A percentile compares a stretch with the other conserved stretches of the same genome.
phyloP scores from a whole-genome alignment of 2,329 filamentous ascomycete genomes.

The Blastomyces silverae region DNA sequence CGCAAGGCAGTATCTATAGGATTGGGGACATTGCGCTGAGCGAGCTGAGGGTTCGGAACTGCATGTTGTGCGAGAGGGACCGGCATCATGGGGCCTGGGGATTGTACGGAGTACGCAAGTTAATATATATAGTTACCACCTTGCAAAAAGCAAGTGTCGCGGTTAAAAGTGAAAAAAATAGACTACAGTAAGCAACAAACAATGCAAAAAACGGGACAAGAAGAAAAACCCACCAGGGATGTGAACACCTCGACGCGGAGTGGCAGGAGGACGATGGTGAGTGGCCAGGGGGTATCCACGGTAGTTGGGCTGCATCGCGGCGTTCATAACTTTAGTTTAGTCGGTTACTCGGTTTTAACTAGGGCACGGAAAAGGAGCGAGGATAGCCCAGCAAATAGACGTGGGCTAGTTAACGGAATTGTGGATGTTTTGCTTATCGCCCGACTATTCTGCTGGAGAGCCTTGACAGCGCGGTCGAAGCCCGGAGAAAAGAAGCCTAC shows the following conservation, averaged over 20 bases:
- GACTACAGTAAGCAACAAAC: neutral
- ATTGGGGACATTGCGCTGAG: conserved; percentile 34
- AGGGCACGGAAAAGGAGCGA: conserved; percentile 1
- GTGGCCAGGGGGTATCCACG: conserved; percentile 36
- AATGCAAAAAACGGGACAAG: conserved; percentile 2
- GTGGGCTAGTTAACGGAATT: conserved; percentile 4
- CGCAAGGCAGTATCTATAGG: conserved; percentile 56
- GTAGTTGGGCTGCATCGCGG: conserved; percentile 40
- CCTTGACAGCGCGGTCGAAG: conserved; percentile 1
- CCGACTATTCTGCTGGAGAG: conserved; percentile 2
- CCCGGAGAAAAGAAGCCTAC: neutral
- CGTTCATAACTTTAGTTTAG: conserved; percentile 25
- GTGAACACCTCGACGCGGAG: conserved; percentile 37
- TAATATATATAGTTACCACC: neutral
- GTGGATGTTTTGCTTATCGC: conserved; percentile 7
- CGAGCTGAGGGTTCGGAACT: conserved; percentile 34
- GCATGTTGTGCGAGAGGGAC: conserved; percentile 34
- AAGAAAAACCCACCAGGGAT: conserved; percentile 33
- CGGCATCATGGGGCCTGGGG: conserved; percentile 26
- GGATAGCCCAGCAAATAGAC: conserved; percentile 7
- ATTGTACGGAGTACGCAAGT: conserved; percentile 1
- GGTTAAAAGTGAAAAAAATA: conserved; percentile 1
- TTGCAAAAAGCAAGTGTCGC: neutral
- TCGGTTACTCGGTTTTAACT: neutral
- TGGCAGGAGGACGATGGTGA: conserved; percentile 37